Conservation (phyloP, 129 eudicot species). For the Solidago caesia region DNA sequence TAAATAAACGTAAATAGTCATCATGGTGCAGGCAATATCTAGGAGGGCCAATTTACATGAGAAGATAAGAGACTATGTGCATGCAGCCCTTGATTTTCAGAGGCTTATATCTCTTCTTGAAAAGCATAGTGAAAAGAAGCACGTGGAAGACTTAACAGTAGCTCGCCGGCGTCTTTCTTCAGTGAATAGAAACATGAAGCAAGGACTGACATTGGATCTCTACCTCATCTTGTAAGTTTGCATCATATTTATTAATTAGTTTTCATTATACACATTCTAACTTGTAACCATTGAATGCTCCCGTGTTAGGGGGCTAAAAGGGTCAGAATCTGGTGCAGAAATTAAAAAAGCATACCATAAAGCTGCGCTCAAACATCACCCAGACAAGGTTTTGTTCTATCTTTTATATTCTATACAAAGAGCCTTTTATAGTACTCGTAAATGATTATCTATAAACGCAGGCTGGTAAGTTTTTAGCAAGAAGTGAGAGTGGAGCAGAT, state of each 20-base stretch:
- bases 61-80: slow-evolving; percentile 82
- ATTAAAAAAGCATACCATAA: slow-evolving; percentile 87
- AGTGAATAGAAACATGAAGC: slow-evolving; percentile 50
- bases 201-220: slow-evolving; percentile 48
- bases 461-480: slow-evolving; percentile 71
- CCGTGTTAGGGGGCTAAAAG: slow-evolving; percentile 70
- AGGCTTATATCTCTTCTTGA: slow-evolving; percentile 60
- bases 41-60: slow-evolving; percentile 93
- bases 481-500: slow-evolving; percentile 63
- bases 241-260: background rate
- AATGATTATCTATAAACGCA: slow-evolving; percentile 27
- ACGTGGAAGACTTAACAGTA: slow-evolving; percentile 46
- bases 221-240: slow-evolving; percentile 75
- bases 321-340: slow-evolving; percentile 65
- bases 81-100: slow-evolving; percentile 65
- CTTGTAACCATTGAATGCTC: background rate
- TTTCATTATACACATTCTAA: background rate
- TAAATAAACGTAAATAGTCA: background rate
- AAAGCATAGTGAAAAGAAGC: slow-evolving; percentile 35
- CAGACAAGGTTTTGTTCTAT: slow-evolving; percentile 71
- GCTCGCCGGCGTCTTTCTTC: slow-evolving; percentile 63
- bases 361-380: slow-evolving; percentile 95
- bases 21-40: slow-evolving; percentile 60
- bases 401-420: background rate
- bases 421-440: background rate